phyloP scores from a whole-genome alignment of 2,329 filamentous ascomycete genomes.

The Akanthomyces muscarius region DNA sequence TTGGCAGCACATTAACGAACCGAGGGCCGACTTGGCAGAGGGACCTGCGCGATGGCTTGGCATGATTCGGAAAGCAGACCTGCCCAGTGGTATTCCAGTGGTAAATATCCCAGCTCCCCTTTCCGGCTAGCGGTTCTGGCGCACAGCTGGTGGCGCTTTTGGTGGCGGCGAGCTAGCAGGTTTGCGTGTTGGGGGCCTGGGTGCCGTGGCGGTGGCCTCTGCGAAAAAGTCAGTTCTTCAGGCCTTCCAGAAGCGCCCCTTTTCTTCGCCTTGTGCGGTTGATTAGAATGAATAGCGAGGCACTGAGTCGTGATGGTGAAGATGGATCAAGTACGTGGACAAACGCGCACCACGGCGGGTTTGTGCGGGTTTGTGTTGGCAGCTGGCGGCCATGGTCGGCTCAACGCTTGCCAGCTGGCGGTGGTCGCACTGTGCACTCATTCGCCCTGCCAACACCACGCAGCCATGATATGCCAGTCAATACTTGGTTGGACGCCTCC shows the following conservation, averaged over 20 bases:
- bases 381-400: neutral
- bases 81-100: neutral
- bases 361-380: neutral
- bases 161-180: neutral
- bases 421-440: neutral
- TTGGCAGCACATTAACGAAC: conserved; percentile 6
- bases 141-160: neutral
- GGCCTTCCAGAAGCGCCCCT: neutral
- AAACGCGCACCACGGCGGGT: neutral
- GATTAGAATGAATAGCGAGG: neutral
- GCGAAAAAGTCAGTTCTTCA: neutral
- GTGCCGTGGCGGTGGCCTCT: neutral
- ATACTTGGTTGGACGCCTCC: too few relatives aligned
- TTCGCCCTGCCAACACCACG: neutral
- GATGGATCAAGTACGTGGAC: neutral
- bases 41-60: conserved; percentile 6
- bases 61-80: neutral
- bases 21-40: conserved; percentile 8
- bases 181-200: too few relatives aligned
- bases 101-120: neutral
- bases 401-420: neutral
- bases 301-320: neutral
- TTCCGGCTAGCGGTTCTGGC: neutral
- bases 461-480: neutral
- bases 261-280: neutral